Conservation (phyloP, 2,329 filamentous ascomycete species). For the Pseudogymnoascus sp. region DNA sequence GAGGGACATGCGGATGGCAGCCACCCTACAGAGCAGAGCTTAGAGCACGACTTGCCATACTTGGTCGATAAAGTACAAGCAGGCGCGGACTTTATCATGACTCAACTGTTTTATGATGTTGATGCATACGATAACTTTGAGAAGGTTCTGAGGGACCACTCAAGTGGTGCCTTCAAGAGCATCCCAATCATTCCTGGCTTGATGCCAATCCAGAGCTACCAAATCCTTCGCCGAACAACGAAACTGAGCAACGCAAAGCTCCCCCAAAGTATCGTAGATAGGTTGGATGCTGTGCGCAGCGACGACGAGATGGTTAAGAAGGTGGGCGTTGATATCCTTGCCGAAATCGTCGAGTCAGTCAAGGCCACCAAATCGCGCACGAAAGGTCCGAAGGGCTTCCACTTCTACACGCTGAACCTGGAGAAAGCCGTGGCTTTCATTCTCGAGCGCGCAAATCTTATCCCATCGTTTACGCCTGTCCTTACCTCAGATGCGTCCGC, state of each 20-base stretch:
- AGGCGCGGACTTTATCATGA: conserved; percentile 97
- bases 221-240: conserved; percentile 86
- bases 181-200: conserved; percentile 89
- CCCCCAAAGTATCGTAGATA: conserved; percentile 59
- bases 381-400: conserved; percentile 67
- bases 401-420: conserved; percentile 95
- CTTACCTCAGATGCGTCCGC: conserved; percentile 24
- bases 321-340: conserved; percentile 72
- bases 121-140: conserved; percentile 78
- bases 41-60: conserved; percentile 78
- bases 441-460: conserved; percentile 75
- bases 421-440: conserved; percentile 96
- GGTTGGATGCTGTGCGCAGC: conserved; percentile 63
- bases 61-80: conserved; percentile 84
- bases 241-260: conserved; percentile 88
- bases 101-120: conserved; percentile 91
- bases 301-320: conserved; percentile 77
- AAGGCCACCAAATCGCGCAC: conserved; percentile 52
- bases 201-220: conserved; percentile 97
- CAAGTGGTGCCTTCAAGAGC: conserved; percentile 74
- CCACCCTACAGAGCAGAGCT: conserved; percentile 59
- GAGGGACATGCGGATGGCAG: conserved; percentile 91
- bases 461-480: conserved; percentile 48
- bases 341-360: conserved; percentile 74
- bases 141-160: conserved; percentile 63